Conservation (phyloP, 148 eudicot genomes). For the Camellia sinensis region DNA sequence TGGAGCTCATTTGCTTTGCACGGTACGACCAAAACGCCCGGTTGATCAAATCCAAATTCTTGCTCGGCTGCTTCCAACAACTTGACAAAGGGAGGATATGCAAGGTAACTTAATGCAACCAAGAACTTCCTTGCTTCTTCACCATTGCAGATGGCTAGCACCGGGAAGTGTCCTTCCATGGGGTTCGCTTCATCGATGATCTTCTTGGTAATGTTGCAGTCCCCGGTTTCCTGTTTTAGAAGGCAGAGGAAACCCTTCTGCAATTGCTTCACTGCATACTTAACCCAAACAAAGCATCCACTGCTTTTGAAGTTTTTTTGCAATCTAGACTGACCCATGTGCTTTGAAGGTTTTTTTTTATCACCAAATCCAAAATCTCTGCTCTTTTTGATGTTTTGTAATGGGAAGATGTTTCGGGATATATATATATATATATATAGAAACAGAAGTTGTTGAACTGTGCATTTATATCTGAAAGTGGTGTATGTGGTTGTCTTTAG, state of each 20-base stretch:
- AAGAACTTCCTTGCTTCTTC: conserved; percentile 15
- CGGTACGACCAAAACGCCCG: conserved; percentile 21
- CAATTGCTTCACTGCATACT: conserved; percentile 1
- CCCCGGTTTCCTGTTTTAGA: not conserved
- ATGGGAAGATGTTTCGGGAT: not conserved
- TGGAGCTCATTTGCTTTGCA: conserved; percentile 26
- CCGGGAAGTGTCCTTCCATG: conserved; percentile 13
- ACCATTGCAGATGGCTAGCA: conserved; percentile 10
- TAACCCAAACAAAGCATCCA: conserved; percentile 9
- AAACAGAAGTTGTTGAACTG: not conserved
- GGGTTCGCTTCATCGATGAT: not conserved
- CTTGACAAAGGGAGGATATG: conserved; percentile 24
- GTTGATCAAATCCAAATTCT: conserved; percentile 28
- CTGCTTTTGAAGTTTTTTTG: not conserved
- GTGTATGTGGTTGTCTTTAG: not conserved
- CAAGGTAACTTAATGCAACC: conserved; percentile 16
- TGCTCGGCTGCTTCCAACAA: conserved; percentile 21
- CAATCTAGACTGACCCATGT: conserved; percentile 3
- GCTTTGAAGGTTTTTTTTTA: not conserved
- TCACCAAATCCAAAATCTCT: not conserved
- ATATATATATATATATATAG: not conserved
- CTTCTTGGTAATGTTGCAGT: not conserved
- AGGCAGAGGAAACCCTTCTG: conserved; percentile 1
- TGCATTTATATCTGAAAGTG: conserved; percentile 3
- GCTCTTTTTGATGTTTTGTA: not conserved